phyloP scores from a whole-genome alignment of 1,139 yeast species.

The Torulaspora pretoriensis region DNA sequence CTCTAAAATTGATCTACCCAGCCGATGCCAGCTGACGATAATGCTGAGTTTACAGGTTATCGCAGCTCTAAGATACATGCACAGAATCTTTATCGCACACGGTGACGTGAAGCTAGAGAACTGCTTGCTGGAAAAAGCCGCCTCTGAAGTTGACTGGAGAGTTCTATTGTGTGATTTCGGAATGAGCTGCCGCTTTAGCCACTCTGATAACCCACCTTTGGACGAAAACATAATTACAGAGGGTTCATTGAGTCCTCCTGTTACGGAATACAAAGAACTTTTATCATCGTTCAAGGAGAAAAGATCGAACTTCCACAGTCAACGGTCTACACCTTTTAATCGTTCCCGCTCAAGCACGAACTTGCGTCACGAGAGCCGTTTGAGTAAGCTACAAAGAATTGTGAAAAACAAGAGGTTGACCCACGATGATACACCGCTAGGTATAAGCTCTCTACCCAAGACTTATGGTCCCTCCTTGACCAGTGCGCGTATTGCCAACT shows the following conservation, averaged over 20 bases:
- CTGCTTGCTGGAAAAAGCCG: constrained; percentile 48
- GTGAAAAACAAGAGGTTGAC: constrained; percentile 26
- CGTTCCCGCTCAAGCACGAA: constrained; percentile 44
- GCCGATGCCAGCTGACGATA: constrained; percentile 41
- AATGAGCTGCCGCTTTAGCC: constrained; percentile 46
- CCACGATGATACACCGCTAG: constrained; percentile 37
- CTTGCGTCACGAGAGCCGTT: constrained; percentile 9
- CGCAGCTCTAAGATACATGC: constrained; percentile 66
- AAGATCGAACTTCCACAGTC: constrained; percentile 13
- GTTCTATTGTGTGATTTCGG: constrained; percentile 83
- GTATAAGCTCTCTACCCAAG: constrained; percentile 27
- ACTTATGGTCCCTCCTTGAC: constrained; percentile 35
- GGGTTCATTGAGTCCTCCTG: neutral
- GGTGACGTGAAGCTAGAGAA: constrained; percentile 90
- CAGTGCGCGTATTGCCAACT: constrained; percentile 17
- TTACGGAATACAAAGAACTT: constrained; percentile 9
- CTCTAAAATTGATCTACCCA: constrained; percentile 24
- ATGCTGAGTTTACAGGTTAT: constrained; percentile 46
- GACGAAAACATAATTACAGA: neutral
- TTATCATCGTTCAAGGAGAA: constrained; percentile 14
- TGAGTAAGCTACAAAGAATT: constrained; percentile 24
- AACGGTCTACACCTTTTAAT: constrained; percentile 36
- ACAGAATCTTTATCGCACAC: constrained; percentile 68
- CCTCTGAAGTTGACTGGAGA: constrained; percentile 39
- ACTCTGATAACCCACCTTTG: constrained; percentile 25